Base-by-base conservation (phyloP, 345 rosid species). In the Stellera chamaejasme region DNA sequence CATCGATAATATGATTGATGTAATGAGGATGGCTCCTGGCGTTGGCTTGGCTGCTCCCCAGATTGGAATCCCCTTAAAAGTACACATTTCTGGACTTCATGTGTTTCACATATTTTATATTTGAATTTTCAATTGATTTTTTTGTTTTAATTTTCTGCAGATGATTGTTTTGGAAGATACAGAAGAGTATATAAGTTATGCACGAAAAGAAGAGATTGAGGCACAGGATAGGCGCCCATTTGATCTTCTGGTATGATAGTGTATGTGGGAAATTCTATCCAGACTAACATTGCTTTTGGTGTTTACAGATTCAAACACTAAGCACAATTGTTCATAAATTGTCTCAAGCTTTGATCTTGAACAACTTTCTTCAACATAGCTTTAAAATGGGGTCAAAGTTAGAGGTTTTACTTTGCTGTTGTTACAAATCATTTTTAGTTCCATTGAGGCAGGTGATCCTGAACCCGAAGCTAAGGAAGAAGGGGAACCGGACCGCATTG, bases 41-140 rank as follows among this genome's bases (percentile, higher is more conserved):
- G 95, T 86, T 65, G 96, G 98, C 1, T 87, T 92, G 10, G 96
- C 98, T 56, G 95, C 98, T 61, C 96, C 98, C 56, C 96, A 88
- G 62, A 86, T 92, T 69, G 96, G 98, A 48, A 27, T 88, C 61
- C 93, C 98, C 14, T 74, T 84, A 59, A 72, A 71, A 70, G 95
- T 86, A 19, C 3, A 3, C 5, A 27, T 68, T 59, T 46, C 2
- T 25, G 11, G 45, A 26, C 28, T 47, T 0, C 41, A 19, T 10
- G 43, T 59, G 11, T 52, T 54, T 2, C 14, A n/a, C 5, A n/a
- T 59, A 60, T 25, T 51, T 3, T 43, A n/a, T 27, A 43, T 28
- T 59, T 48, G 10, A 56, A 43, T 39, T 32, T 32, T 32, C 39
- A 32, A 32, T 32, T 32, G 39, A 8, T 32, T 5, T 32, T 32